Evolutionary conservation across 352 stramenopile species (phyloP).

Genomic region (Phytophthora boehmeriae): DNA sequence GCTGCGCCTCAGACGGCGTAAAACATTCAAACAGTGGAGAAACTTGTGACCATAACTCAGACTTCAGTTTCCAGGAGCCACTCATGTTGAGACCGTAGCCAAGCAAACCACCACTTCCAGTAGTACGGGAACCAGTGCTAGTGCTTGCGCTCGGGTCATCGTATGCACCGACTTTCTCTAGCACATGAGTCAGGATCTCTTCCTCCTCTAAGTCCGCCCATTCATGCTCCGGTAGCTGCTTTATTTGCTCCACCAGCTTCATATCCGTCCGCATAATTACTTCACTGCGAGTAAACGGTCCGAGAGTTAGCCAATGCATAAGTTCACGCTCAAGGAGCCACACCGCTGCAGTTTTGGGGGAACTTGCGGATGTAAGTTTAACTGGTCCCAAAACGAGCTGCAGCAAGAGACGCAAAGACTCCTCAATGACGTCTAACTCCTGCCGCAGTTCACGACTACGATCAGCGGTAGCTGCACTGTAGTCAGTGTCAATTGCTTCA

Average conservation of each 20-base stretch:
- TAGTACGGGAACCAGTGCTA: conserved; percentile 20
- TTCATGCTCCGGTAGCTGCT: conserved; percentile 53
- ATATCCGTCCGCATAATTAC: conserved; percentile 66
- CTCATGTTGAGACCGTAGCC: conserved; percentile 76
- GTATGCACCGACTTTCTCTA: conserved; percentile 68
- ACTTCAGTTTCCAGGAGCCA: conserved; percentile 66
- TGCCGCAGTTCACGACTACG: conserved; percentile 40
- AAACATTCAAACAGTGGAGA: conserved; percentile 81
- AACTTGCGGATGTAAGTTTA: conserved; percentile 43
- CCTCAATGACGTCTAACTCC: conserved; percentile 61
- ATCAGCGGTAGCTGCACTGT: conserved; percentile 16
- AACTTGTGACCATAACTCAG: conserved; percentile 56
- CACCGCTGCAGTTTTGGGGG: conserved; percentile 32
- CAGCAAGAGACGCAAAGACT: conserved; percentile 64
- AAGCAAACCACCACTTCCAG: conserved; percentile 35
- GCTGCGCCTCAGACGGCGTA: conserved; percentile 70
- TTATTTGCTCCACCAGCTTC: conserved; percentile 81
- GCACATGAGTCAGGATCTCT: conserved; percentile 72
- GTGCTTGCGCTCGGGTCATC: conserved; percentile 43
- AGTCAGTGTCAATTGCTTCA: not conserved
- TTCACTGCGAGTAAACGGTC: conserved; percentile 73
- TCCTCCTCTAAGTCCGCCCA: conserved; percentile 75
- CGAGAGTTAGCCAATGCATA: conserved; percentile 79
- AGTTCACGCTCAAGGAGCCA: conserved; percentile 73
- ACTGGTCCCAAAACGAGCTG: conserved; percentile 67